Evolutionary conservation across 257 asterid genomes (phyloP).

Genomic region (Nyctanthes arbortristis): DNA sequence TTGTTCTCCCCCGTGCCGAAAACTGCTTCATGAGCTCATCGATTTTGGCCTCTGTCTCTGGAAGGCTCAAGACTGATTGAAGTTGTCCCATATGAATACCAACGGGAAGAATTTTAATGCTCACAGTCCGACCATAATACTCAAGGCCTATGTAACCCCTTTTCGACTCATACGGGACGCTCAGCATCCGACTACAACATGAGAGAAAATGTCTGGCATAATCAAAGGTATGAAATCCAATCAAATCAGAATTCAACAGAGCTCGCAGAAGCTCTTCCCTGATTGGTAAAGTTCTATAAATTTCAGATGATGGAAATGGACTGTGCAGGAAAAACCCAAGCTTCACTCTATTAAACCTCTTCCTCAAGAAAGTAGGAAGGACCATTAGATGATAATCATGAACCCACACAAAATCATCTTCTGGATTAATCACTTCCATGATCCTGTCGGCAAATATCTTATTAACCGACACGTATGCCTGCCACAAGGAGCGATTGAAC

Average conservation of each 20-base stretch:
- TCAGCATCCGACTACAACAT: conserved; percentile 86
- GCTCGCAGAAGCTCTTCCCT: conserved; percentile 80
- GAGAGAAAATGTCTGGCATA: conserved; percentile 90
- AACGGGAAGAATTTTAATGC: conserved; percentile 89
- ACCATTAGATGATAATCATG: conserved; percentile 91
- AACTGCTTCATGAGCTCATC: conserved; percentile 60
- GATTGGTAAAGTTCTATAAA: conserved; percentile 75
- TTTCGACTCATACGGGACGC: conserved; percentile 78
- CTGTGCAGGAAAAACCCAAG: conserved; percentile 88
- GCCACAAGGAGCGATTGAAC: conserved; percentile 75
- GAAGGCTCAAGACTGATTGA: conserved; percentile 64
- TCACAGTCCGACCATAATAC: conserved; percentile 87
- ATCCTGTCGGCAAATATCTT: conserved; percentile 86
- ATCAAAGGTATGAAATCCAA: conserved; percentile 87
- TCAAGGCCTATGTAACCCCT: conserved; percentile 89
- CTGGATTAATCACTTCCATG: conserved; percentile 91
- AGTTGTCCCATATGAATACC: conserved; percentile 94
- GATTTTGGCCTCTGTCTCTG: conserved; percentile 64
- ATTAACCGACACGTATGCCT: conserved; percentile 87
- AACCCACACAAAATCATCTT: conserved; percentile 86
- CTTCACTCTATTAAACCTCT: conserved; percentile 82
- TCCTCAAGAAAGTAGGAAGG: conserved; percentile 82
- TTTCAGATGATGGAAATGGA: conserved; percentile 85
- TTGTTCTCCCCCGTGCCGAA: conserved; percentile 54
- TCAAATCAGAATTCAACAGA: conserved; percentile 72